A percentile compares a stretch with the other conserved stretches of the same genome.
Evolutionary conservation across 805 yeast species (phyloP).

Genomic region (Candida suzukii): DNA sequence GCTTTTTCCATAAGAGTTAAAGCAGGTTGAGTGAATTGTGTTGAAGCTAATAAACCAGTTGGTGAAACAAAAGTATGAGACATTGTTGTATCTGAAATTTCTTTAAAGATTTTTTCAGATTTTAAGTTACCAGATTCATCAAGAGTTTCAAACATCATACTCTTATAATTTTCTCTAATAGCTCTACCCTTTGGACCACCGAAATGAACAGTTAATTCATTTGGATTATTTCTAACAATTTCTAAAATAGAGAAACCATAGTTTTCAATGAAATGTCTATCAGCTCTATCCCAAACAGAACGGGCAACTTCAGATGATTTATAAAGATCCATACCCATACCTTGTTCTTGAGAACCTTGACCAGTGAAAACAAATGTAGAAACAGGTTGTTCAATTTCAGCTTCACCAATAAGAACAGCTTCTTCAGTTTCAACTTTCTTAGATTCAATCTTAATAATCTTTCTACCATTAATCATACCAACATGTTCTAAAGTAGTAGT

Average conservation of each 20-base stretch:
- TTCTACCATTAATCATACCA: conserved; percentile 99
- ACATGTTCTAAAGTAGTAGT: conserved; percentile 86
- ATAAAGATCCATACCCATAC: conserved; percentile 99
- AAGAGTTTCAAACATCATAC: conserved; percentile 96
- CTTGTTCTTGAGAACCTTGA: conserved; percentile 99
- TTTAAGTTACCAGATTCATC: conserved; percentile 75
- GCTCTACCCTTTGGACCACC: conserved; percentile 97
- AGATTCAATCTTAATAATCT: conserved; percentile 89
- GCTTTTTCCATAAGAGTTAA: conserved; percentile 99
- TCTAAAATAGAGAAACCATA: conserved; percentile 97
- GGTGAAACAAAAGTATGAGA: conserved; percentile 88
- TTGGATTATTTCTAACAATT: conserved; percentile 93
- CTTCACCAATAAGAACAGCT: conserved; percentile 84
- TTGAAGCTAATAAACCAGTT: conserved; percentile 92
- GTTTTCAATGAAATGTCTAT: conserved; percentile 81
- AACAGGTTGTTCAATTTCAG: conserved; percentile 97
- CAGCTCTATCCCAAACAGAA: conserved; percentile 98
- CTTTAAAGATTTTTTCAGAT: conserved; percentile 94
- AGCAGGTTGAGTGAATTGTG: conserved; percentile 99
- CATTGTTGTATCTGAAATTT: conserved; percentile 71
- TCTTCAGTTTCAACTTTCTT: conserved; percentile 73
- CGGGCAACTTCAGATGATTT: conserved; percentile 85
- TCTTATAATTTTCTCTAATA: conserved; percentile 88
- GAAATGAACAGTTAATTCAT: conserved; percentile 89
- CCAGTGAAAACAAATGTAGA: conserved; percentile 98